Conservation (phyloP, 441 rosid species). For the Gossypium gossypioides region DNA sequence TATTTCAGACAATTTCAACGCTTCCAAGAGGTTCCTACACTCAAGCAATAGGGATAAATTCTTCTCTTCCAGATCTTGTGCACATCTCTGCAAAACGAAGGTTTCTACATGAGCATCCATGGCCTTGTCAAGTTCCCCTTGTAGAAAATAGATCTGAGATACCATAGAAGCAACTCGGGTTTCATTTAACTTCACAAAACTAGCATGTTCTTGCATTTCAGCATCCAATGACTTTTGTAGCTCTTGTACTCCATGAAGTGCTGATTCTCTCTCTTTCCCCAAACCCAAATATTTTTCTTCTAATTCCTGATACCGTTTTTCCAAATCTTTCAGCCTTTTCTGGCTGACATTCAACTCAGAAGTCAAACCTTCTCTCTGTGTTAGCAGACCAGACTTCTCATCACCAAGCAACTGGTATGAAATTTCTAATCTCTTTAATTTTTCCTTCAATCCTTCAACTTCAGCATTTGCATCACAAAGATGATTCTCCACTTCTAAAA, state of each 20-base stretch:
- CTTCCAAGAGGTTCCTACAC: conserved; percentile 42
- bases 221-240: conserved; percentile 34
- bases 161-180: conserved; percentile 39
- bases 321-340: conserved; percentile 34
- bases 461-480: conserved; percentile 60
- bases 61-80: conserved; percentile 53
- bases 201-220: conserved; percentile 45
- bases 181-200: conserved; percentile 32
- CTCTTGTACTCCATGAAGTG: conserved; percentile 39
- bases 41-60: conserved; percentile 43
- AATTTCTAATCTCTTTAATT: conserved; percentile 49
- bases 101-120: conserved; percentile 47
- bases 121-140: conserved; percentile 54
- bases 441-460: conserved; percentile 48
- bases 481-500: conserved; percentile 34
- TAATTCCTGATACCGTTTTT: conserved; percentile 35
- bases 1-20: conserved; percentile 46
- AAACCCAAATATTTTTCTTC: conserved; percentile 27
- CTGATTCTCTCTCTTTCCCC: conserved; percentile 42
- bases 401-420: conserved; percentile 44
- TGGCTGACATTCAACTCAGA: conserved; percentile 39
- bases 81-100: conserved; percentile 52
- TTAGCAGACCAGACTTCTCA: conserved; percentile 44
- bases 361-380: conserved; percentile 40
- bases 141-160: conserved; percentile 39